A percentile compares a stretch with the other conserved stretches of the same genome.
phyloP scores from a whole-genome alignment of 139 green algal species.

The Chlorella sp. region DNA sequence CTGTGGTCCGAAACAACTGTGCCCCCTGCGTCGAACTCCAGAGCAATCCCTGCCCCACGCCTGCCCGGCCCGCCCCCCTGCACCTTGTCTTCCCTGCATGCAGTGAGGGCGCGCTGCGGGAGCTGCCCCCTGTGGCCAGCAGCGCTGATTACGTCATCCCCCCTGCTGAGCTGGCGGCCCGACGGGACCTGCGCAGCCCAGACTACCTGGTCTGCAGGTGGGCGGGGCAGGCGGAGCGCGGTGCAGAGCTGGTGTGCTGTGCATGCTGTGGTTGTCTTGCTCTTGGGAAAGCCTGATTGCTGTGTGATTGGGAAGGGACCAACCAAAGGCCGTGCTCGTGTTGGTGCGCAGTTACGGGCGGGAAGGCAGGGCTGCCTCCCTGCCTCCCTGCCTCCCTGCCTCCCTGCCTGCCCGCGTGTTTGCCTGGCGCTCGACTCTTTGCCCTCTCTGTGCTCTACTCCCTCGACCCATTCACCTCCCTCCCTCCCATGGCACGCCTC shows the following conservation, averaged over 20 bases:
- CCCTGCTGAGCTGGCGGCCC: slow-evolving; percentile 44
- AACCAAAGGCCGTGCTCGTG: neutral
- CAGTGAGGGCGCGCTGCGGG: slow-evolving; percentile 55
- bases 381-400: neutral
- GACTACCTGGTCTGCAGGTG: slow-evolving; percentile 67
- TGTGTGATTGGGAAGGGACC: no score
- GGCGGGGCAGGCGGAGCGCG: neutral
- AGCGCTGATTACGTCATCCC: slow-evolving; percentile 4
- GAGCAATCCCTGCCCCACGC: neutral
- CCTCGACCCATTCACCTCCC: neutral
- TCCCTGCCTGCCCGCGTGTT: neutral
- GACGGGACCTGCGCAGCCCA: slow-evolving; percentile 53
- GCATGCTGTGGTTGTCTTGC: neutral
- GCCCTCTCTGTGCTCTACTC: neutral
- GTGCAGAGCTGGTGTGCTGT: neutral
- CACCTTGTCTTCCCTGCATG: neutral
- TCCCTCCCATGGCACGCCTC: neutral
- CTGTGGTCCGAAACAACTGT: no score
- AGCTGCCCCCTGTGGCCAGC: slow-evolving; percentile 61
- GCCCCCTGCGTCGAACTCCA: neutral
- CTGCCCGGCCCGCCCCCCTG: neutral
- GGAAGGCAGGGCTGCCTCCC: neutral
- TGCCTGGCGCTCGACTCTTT: neutral
- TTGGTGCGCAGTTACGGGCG: neutral
- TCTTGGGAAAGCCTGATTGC: no score